Conservation (phyloP, 73 alveolate species). For the Tetrahymena thermophila region DNA sequence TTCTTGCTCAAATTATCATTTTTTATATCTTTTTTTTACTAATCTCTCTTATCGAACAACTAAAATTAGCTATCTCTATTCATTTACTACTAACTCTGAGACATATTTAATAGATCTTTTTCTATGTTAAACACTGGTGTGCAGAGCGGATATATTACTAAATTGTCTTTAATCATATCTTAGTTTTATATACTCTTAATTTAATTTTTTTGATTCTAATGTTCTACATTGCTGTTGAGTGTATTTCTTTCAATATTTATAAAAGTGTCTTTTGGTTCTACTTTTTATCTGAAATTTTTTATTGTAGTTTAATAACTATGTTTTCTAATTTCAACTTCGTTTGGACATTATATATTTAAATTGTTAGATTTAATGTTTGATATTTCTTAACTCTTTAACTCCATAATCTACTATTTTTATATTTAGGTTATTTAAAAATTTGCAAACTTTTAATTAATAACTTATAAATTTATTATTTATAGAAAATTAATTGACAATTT, state of each 20-base stretch:
- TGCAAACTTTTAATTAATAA: too few species aligned
- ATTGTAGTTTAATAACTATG: too few species aligned
- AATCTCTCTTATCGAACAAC: not conserved
- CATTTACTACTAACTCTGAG: not conserved
- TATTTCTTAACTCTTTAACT: too few species aligned
- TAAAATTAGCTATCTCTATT: not conserved
- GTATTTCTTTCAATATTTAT: not conserved
- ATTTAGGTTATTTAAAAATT: too few species aligned
- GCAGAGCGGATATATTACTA: not conserved
- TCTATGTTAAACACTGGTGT: not conserved
- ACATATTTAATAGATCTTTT: not conserved
- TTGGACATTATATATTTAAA: too few species aligned
- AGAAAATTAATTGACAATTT: too few species aligned
- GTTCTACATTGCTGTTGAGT: too few species aligned
- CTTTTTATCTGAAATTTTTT: not conserved
- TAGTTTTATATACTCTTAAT: not conserved
- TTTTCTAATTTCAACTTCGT: too few species aligned
- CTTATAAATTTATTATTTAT: too few species aligned
- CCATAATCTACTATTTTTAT: too few species aligned
- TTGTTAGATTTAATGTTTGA: too few species aligned
- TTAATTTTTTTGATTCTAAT: not conserved
- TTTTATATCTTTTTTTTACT: not conserved
- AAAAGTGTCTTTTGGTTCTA: not conserved
- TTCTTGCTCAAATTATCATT: not conserved
- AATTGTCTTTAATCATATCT: not conserved